Conservation (phyloP, 139 green algal species). For the Chlamydomonas sphaeroides region DNA sequence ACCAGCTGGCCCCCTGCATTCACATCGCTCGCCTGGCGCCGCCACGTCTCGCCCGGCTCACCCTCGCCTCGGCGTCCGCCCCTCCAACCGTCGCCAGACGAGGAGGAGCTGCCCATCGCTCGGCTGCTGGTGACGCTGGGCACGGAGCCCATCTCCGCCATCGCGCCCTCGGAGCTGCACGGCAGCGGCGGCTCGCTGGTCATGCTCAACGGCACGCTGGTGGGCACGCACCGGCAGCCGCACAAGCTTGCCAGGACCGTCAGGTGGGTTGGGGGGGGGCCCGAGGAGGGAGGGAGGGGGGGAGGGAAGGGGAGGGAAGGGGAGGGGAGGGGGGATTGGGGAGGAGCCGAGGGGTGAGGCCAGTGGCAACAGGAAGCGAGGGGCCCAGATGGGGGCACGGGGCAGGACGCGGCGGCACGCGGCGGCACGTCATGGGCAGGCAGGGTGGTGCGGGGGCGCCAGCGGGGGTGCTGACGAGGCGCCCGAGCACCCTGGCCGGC, state of each 20-base stretch:
- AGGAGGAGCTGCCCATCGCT: constrained; percentile 59
- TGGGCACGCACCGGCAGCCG: constrained; percentile 82
- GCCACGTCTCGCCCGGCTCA: too few relatives aligned
- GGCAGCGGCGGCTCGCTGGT: constrained; percentile 72
- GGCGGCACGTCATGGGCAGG: too few relatives aligned
- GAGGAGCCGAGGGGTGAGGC: too few relatives aligned
- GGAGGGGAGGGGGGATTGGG: too few relatives aligned
- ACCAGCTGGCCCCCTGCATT: too few relatives aligned
- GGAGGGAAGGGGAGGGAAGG: constrained; percentile 42
- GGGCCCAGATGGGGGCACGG: too few relatives aligned
- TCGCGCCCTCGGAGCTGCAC: constrained; percentile 84
- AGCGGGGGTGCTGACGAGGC: too few relatives aligned
- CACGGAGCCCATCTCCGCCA: constrained; percentile 71
- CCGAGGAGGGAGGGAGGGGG: background rate
- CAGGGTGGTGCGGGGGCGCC: too few relatives aligned
- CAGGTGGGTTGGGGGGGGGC: constrained; percentile 38
- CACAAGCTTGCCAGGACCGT: constrained; percentile 62
- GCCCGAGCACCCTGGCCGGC: too few relatives aligned
- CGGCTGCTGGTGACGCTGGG: constrained; percentile 70
- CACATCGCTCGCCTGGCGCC: too few relatives aligned
- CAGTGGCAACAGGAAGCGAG: too few relatives aligned
- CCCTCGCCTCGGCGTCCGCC: background rate
- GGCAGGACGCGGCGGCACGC: too few relatives aligned
- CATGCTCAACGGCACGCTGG: constrained; percentile 94
- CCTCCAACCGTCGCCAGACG: constrained; percentile 22